Conservation (phyloP, 495 filamentous ascomycete species). For the Filosporella fistucella region DNA sequence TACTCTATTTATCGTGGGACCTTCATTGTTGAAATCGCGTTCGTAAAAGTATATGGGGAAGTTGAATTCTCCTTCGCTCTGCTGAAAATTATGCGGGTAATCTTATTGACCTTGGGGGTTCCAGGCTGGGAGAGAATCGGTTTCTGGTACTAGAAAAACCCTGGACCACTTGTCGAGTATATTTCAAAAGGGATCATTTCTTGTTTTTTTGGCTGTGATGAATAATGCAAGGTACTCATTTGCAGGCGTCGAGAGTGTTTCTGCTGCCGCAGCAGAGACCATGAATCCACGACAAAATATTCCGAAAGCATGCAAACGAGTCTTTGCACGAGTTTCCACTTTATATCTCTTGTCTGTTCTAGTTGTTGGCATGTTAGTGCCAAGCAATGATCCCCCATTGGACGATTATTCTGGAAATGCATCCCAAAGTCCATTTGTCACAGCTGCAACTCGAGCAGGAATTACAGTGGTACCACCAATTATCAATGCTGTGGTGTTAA, state of each 20-base stretch:
- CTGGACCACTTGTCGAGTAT: conserved; percentile 63
- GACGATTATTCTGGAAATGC: conserved; percentile 41
- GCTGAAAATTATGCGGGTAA: conserved; percentile 54
- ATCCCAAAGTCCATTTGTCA: conserved; percentile 66
- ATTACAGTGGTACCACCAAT: conserved; percentile 55
- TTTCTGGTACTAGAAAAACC: conserved; percentile 64
- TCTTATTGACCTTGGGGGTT: conserved; percentile 54
- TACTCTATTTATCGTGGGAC: conserved; percentile 47
- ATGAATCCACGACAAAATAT: conserved; percentile 65
- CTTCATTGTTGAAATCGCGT: conserved; percentile 45
- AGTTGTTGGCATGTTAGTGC: conserved; percentile 39
- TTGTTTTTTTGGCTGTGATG: conserved; percentile 29
- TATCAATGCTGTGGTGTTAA: conserved; percentile 62
- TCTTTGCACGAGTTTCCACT: conserved; percentile 62
- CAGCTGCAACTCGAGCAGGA: conserved; percentile 59
- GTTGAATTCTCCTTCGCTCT: conserved; percentile 51
- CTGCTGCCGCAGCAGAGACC: conserved; percentile 67
- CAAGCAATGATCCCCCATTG: conserved; percentile 49
- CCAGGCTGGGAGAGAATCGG: conserved; percentile 40
- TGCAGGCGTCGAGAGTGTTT: conserved; percentile 77
- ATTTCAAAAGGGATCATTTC: conserved; percentile 43
- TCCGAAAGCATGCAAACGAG: conserved; percentile 60
- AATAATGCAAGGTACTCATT: conserved; percentile 65
- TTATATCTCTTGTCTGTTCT: conserved; percentile 38
- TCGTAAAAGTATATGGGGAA: conserved; percentile 52